Evolutionary conservation across 2,329 filamentous ascomycete species (phyloP).

Genomic region (Talaromyces verruculosus): DNA sequence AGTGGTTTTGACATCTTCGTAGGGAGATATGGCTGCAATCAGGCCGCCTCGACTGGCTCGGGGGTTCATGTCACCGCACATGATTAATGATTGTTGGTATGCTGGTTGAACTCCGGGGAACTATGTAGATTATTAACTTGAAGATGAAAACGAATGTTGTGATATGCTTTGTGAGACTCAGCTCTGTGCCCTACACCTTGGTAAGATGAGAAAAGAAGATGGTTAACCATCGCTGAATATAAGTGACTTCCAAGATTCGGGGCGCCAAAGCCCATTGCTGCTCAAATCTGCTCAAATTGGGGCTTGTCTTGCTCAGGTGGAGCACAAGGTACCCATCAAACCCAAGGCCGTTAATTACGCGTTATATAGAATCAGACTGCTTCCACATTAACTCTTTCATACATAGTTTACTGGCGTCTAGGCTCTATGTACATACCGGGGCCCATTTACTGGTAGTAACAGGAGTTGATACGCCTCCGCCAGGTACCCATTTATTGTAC

Average conservation of each 20-base stretch:
- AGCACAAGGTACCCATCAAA: slow-evolving; percentile 10
- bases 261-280: background rate
- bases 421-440: too few relatives aligned
- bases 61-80: slow-evolving; percentile 8
- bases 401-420: too few relatives aligned
- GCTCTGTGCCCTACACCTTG: too few relatives aligned
- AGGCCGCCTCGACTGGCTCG: slow-evolving; percentile 7
- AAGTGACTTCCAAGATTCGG: background rate
- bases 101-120: background rate
- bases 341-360: background rate
- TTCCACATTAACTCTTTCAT: background rate
- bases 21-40: slow-evolving; percentile 1
- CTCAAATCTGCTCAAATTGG: slow-evolving; percentile 11
- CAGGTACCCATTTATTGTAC: background rate
- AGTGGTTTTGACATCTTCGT: background rate
- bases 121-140: background rate
- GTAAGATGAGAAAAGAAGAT: too few relatives aligned
- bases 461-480: background rate
- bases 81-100: background rate
- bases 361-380: background rate
- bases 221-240: background rate
- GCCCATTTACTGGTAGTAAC: background rate
- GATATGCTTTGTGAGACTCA: too few relatives aligned
- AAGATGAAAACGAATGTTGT: too few relatives aligned
- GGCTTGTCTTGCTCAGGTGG: background rate